Conservation (phyloP, 2,329 filamentous ascomycete genomes). For the Trichoderma atroviride region DNA sequence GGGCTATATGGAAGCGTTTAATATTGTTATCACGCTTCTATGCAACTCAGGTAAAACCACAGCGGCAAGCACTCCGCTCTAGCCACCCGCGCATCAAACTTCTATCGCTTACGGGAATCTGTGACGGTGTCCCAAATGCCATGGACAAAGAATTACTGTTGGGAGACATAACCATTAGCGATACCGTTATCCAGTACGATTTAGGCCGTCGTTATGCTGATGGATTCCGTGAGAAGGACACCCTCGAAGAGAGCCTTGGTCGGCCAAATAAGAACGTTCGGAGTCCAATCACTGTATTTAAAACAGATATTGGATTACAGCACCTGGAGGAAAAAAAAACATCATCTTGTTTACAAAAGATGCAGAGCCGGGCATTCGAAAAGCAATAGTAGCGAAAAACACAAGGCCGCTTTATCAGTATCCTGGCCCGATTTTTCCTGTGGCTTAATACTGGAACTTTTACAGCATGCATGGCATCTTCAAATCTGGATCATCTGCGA, state of each 20-base stretch:
- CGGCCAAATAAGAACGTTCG: background rate
- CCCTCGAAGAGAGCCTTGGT: background rate
- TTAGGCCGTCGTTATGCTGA: background rate
- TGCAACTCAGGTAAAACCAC: background rate
- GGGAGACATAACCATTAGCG: background rate
- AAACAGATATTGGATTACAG: background rate
- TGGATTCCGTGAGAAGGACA: background rate
- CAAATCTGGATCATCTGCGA: too few species aligned
- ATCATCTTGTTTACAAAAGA: background rate
- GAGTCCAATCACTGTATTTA: background rate
- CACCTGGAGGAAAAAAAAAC: background rate
- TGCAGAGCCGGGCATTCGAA: background rate
- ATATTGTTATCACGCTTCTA: slow-evolving; percentile 10
- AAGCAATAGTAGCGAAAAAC: background rate
- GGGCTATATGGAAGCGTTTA: slow-evolving; percentile 29
- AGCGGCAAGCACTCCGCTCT: background rate
- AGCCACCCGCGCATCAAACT: background rate
- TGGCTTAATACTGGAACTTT: too few species aligned
- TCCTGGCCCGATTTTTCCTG: background rate
- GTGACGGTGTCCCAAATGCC: background rate
- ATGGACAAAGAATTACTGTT: background rate
- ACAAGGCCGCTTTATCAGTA: background rate
- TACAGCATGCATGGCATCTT: too few species aligned
- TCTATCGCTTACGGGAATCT: background rate
- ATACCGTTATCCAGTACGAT: background rate